phyloP scores from a whole-genome alignment of 345 rosid species.

The Eucalyptus polybractea region DNA sequence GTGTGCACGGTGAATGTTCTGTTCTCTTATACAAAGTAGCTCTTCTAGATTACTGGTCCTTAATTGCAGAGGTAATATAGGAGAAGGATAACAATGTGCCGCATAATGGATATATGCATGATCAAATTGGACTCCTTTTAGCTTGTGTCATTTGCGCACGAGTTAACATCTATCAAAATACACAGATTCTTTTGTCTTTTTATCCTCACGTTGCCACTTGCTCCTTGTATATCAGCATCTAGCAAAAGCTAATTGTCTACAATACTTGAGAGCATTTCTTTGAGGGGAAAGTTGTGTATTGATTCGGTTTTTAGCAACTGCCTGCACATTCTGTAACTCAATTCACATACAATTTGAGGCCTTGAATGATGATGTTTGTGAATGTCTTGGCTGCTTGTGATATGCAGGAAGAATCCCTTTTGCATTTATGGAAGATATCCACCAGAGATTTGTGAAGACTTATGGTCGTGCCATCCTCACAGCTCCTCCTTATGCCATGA shows the following conservation, averaged over 20 bases:
- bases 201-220: neutral
- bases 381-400: neutral
- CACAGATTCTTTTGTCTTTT: neutral
- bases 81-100: neutral
- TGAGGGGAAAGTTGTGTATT: neutral
- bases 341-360: neutral
- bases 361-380: neutral
- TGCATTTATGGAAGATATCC: constrained; percentile 32
- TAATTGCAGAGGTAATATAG: neutral
- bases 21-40: neutral
- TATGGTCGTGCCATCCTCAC: constrained; percentile 20
- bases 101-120: neutral
- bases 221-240: neutral
- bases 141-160: neutral
- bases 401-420: constrained; percentile 35
- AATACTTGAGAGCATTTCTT: neutral
- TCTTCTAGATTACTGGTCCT: neutral
- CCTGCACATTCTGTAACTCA: neutral
- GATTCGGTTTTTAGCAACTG: neutral
- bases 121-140: neutral
- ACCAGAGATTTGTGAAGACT: constrained; percentile 20
- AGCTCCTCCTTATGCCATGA: constrained; percentile 42
- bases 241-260: neutral
- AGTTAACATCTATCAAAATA: neutral
- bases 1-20: neutral